Conservation (phyloP, 192 early-diverging fungal species). For the Bifiguratus adelaidae region DNA sequence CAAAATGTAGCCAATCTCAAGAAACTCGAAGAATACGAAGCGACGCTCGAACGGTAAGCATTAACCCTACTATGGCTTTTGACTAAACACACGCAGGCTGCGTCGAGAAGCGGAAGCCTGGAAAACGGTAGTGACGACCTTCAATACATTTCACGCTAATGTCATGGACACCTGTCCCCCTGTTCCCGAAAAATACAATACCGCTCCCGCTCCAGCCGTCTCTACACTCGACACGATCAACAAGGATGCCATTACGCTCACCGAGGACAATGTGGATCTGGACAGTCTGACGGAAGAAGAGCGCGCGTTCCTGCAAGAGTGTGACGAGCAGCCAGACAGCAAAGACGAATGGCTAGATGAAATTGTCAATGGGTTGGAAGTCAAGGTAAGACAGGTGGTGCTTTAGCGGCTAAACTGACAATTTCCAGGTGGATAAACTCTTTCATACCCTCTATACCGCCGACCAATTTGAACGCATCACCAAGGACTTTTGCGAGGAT, state of each 20-base stretch:
- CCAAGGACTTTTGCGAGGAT: slow-evolving; percentile 8
- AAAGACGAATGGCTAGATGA: neutral
- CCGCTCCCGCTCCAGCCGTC: neutral
- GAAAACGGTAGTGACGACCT: neutral
- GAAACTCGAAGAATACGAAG: slow-evolving; percentile 9
- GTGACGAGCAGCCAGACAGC: slow-evolving; percentile 1
- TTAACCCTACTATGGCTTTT: neutral
- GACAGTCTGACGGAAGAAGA: slow-evolving; percentile 6
- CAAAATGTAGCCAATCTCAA: slow-evolving; percentile 21
- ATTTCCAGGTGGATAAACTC: slow-evolving; percentile 9
- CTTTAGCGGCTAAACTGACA: neutral
- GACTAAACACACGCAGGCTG: neutral
- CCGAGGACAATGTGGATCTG: slow-evolving; percentile 1
- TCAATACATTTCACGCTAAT: slow-evolving; percentile 4
- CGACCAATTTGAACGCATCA: slow-evolving; percentile 2
- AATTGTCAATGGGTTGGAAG: neutral
- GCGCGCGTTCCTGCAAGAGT: slow-evolving; percentile 8
- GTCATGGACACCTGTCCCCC: neutral
- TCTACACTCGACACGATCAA: too few relatives aligned
- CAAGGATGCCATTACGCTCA: neutral
- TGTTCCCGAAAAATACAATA: neutral
- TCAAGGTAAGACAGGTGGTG: too few relatives aligned
- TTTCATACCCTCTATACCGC: slow-evolving; percentile 5
- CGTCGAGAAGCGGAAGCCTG: slow-evolving; percentile 6
- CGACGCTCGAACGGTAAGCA: slow-evolving; percentile 11